Percentiles rank a stretch among this genome's conserved stretches.
Evolutionary conservation across 345 rosid species (phyloP).

Genomic region (Toxicodendron radicans): DNA sequence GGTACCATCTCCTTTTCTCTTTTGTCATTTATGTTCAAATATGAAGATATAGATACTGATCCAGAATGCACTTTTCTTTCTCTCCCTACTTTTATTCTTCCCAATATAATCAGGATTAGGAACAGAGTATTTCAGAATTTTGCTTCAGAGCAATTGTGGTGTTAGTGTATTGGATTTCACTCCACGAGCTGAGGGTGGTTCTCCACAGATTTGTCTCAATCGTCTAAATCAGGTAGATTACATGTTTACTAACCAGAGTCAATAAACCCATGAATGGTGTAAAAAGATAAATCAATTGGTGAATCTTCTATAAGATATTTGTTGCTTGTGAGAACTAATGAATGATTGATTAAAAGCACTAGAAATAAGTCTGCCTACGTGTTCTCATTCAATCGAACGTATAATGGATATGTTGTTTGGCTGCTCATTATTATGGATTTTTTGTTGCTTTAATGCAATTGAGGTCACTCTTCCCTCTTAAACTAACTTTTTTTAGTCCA

Average conservation of each 20-base stretch:
- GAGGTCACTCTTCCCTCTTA: constrained; percentile 4
- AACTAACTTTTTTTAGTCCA: not conserved
- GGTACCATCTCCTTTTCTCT: constrained; percentile 42
- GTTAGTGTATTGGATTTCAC: constrained; percentile 87
- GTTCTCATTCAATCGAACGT: too few relatives aligned
- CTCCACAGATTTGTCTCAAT: constrained; percentile 78
- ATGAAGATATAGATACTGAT: not conserved
- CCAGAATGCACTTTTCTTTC: constrained; percentile 4
- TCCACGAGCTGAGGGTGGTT: constrained; percentile 59
- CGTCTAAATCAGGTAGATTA: constrained; percentile 78
- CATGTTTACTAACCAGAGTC: not conserved
- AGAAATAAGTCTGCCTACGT: not conserved
- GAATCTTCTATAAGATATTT: not conserved
- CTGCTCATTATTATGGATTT: not conserved
- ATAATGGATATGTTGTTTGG: not conserved
- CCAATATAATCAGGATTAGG: constrained; percentile 53
- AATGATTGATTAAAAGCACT: not conserved
- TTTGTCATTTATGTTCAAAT: not conserved
- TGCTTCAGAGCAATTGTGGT: constrained; percentile 95
- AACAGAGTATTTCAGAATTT: constrained; percentile 76
- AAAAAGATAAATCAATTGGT: not conserved
- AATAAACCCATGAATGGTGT: not conserved
- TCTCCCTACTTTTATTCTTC: constrained; percentile 7
- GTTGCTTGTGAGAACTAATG: not conserved
- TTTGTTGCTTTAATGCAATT: not conserved